These are phyloP conservation scores for Gleditsia sinensis DNA, from an alignment of 306 rosid genomes.

Conservation along the genomic window DNA sequence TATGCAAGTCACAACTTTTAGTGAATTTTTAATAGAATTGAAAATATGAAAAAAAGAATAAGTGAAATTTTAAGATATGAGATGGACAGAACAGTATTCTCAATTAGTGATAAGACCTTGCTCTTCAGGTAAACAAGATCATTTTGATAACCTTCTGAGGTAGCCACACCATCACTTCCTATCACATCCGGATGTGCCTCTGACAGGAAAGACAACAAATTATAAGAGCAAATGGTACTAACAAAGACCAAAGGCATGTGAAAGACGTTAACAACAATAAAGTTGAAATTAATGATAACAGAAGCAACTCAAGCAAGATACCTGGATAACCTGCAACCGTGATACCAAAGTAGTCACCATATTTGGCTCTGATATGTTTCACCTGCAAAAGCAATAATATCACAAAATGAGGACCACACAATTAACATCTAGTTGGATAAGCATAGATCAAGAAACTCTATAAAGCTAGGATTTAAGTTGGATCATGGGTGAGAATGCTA, in stretches of 20 bases:
- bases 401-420: conserved; percentile 23
- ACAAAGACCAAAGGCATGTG: not conserved
- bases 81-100: conserved; percentile 25
- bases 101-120: conserved; percentile 53
- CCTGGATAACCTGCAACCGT: conserved; percentile 99
- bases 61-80: conserved; percentile 1
- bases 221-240: conserved; percentile 17
- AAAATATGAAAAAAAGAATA: conserved; percentile 3
- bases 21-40: conserved; percentile 1
- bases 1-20: not conserved
- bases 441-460: not conserved
- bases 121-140: conserved; percentile 86
- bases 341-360: conserved; percentile 93
- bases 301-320: conserved; percentile 28
- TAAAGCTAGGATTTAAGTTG: conserved; percentile 16
- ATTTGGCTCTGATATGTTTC: conserved; percentile 69
- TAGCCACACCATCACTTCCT: conserved; percentile 70
- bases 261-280: no score
- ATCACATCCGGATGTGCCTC: conserved; percentile 96
- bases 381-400: conserved; percentile 59
- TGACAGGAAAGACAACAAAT: conserved; percentile 35
- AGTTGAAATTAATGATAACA: no score
- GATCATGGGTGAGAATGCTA: conserved; percentile 22
- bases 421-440: conserved; percentile 3
- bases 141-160: conserved; percentile 69